Conservation (phyloP, 495 filamentous ascomycete species). For the Penicillium samsonianum region DNA sequence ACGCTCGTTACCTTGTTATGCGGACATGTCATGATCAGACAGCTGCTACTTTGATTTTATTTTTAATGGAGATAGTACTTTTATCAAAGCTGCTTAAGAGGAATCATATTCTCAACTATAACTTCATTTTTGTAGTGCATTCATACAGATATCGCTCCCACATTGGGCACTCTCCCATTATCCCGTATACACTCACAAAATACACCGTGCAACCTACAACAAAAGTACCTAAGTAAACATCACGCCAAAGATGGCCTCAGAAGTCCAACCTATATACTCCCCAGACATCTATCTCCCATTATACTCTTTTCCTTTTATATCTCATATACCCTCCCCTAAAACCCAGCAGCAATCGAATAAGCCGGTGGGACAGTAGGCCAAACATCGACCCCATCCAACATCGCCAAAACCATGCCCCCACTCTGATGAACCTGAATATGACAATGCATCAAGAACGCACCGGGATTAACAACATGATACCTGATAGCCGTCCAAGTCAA, state of each 20-base stretch:
- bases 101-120: not conserved
- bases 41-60: not conserved
- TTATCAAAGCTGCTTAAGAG: not conserved
- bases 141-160: not conserved
- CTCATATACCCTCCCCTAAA: constrained; percentile 5
- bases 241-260: not conserved
- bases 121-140: not conserved
- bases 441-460: constrained; percentile 61
- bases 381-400: constrained; percentile 58
- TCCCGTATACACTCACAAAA: not conserved
- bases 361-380: constrained; percentile 48
- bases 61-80: not conserved
- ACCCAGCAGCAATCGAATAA: constrained; percentile 29
- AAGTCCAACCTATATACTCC: constrained; percentile 1
- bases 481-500: constrained; percentile 54
- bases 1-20: not conserved
- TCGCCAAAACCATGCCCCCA: constrained; percentile 57
- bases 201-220: not conserved
- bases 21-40: not conserved
- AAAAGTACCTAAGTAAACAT: not conserved
- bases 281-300: not conserved
- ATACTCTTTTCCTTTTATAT: not conserved
- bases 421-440: constrained; percentile 59
- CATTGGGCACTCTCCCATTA: not conserved
- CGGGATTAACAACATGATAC: constrained; percentile 61